Percentiles rank a stretch among this genome's conserved stretches.
Conservation (phyloP, 306 rosid species). For the Trifolium repens region DNA sequence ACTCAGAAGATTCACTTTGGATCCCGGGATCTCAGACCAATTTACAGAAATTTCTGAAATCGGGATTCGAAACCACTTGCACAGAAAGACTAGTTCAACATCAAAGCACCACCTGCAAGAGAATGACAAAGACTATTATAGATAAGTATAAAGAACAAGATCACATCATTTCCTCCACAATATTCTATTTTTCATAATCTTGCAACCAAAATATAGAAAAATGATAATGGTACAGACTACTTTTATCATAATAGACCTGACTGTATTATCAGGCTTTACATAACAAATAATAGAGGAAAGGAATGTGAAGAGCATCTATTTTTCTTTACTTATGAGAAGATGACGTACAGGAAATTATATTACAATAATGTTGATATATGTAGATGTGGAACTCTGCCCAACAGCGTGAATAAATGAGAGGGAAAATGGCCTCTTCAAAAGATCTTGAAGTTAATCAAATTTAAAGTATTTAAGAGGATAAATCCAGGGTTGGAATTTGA, state of each 20-base stretch:
- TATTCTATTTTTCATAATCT: neutral
- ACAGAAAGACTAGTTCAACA: constrained; percentile 80
- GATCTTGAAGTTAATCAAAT: neutral
- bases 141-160: neutral
- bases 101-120: constrained; percentile 96
- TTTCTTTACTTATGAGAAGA: neutral
- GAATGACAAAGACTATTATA: constrained; percentile 29
- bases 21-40: constrained; percentile 99
- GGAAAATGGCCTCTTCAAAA: neutral
- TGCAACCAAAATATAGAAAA: too few species aligned
- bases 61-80: constrained; percentile 74
- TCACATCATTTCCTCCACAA: neutral
- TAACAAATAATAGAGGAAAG: neutral
- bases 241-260: neutral
- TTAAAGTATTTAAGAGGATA: neutral
- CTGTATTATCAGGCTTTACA: neutral
- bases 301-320: neutral
- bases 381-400: neutral
- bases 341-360: neutral
- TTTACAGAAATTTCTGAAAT: constrained; percentile 88
- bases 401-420: neutral
- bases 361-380: neutral
- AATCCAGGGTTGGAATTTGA: neutral
- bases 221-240: neutral
- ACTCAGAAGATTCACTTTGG: constrained; percentile 89